phyloP scores from a whole-genome alignment of 331 rosid species.

The Erythrophleum ivorense region DNA sequence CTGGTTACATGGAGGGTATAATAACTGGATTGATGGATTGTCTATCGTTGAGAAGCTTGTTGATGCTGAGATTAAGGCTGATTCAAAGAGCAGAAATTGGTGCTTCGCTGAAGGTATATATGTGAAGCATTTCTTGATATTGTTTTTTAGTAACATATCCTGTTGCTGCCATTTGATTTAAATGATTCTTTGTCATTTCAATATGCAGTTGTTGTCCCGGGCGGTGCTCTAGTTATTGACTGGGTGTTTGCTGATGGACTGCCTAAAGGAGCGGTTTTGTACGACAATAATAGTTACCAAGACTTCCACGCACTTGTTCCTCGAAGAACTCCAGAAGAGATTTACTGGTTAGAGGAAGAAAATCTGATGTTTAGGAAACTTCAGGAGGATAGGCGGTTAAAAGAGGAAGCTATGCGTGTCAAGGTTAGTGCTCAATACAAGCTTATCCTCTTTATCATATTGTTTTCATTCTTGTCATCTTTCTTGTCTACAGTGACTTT shows the following conservation, averaged over 20 bases:
- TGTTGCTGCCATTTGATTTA: no score
- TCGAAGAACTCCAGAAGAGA: slow-evolving; percentile 58
- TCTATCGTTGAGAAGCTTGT: slow-evolving; percentile 64
- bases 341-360: slow-evolving; percentile 77
- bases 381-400: slow-evolving; percentile 80
- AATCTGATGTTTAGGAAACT: slow-evolving; percentile 57
- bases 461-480: slow-evolving; percentile 3
- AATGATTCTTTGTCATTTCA: no score
- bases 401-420: slow-evolving; percentile 65
- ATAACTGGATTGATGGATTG: slow-evolving; percentile 79
- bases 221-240: slow-evolving; percentile 71
- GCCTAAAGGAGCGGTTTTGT: slow-evolving; percentile 66
- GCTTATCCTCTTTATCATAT: no score
- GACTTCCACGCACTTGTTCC: slow-evolving; percentile 86
- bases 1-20: slow-evolving; percentile 90
- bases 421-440: slow-evolving; percentile 79
- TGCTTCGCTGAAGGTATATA: slow-evolving; percentile 88
- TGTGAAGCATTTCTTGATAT: no score
- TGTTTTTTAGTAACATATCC: no score
- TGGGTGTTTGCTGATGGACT: slow-evolving; percentile 97
- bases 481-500: no score
- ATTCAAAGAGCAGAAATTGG: slow-evolving; percentile 68
- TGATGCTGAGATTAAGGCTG: no score
- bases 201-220: slow-evolving; percentile 81
- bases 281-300: slow-evolving; percentile 71